Conservation (phyloP, 495 filamentous ascomycete genomes). For the Podospora tetraspora region DNA sequence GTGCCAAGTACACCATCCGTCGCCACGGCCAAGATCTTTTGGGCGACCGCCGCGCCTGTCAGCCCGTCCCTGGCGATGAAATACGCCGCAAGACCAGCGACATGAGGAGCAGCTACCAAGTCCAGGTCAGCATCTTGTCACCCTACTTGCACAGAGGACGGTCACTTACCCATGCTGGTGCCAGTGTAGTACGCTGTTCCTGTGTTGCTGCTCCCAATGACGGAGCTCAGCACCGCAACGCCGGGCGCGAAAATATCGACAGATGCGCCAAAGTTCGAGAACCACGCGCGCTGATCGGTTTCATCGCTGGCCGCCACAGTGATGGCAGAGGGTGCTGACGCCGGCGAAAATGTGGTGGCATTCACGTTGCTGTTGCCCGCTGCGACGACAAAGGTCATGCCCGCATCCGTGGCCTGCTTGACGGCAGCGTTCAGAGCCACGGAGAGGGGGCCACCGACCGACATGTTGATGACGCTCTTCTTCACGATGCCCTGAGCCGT, state of each 20-base stretch:
- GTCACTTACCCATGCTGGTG: slow-evolving; percentile 35
- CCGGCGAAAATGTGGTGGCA: slow-evolving; percentile 44
- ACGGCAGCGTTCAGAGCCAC: slow-evolving; percentile 49
- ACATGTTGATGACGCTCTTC: slow-evolving; percentile 49
- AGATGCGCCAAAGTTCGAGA: slow-evolving; percentile 54
- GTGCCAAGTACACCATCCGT: neutral
- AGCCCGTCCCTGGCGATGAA: slow-evolving; percentile 28
- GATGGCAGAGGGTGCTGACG: slow-evolving; percentile 50
- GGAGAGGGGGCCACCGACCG: slow-evolving; percentile 50
- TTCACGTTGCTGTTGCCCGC: slow-evolving; percentile 46
- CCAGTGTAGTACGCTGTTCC: slow-evolving; percentile 42
- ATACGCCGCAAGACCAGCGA: slow-evolving; percentile 48
- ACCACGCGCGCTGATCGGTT: slow-evolving; percentile 42
- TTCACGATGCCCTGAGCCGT: slow-evolving; percentile 27
- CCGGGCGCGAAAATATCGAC: slow-evolving; percentile 62
- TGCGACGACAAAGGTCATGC: slow-evolving; percentile 48
- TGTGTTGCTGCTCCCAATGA: slow-evolving; percentile 18
- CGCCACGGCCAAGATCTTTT: slow-evolving; percentile 6
- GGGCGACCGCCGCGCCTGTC: slow-evolving; percentile 7
- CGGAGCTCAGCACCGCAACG: slow-evolving; percentile 33
- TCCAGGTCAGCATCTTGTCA: neutral
- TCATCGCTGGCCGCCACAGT: slow-evolving; percentile 52
- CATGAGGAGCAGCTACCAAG: slow-evolving; percentile 40
- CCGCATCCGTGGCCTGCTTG: slow-evolving; percentile 39
- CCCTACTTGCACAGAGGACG: neutral